Conservation (phyloP, 345 rosid genomes). For the Bruguiera parviflora region DNA sequence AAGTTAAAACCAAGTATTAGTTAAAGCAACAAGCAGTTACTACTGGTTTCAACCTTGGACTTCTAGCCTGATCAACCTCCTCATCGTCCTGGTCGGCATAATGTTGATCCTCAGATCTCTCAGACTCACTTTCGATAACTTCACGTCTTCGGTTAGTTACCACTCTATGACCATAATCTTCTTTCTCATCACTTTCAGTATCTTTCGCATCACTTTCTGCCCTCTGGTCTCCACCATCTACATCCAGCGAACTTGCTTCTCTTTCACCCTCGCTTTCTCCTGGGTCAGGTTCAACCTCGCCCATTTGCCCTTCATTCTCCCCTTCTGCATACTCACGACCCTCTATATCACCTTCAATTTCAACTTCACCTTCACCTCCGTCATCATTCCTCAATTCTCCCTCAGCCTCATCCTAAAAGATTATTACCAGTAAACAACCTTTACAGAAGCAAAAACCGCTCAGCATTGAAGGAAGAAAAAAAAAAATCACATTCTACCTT, state of each 20-base stretch:
- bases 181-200: constrained; percentile 65
- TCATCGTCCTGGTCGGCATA: constrained; percentile 72
- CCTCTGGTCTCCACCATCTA: constrained; percentile 39
- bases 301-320: constrained; percentile 72
- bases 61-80: constrained; percentile 79
- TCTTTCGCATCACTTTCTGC: constrained; percentile 76
- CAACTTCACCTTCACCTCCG: constrained; percentile 36
- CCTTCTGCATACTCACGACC: constrained; percentile 60
- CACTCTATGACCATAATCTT: constrained; percentile 61
- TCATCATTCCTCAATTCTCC: constrained; percentile 53
- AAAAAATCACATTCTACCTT: too few relatives aligned
- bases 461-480: not conserved
- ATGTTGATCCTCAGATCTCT: constrained; percentile 72
- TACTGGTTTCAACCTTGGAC: constrained; percentile 46
- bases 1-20: constrained; percentile 15
- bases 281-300: constrained; percentile 65
- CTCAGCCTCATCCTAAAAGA: constrained; percentile 59
- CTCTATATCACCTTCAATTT: constrained; percentile 55
- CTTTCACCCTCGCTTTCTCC: constrained; percentile 95
- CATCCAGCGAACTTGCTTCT: constrained; percentile 76
- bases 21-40: not conserved
- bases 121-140: constrained; percentile 80
- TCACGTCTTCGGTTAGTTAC: constrained; percentile 56
- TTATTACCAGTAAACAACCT: not conserved
- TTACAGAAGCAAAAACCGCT: not conserved